These are phyloP conservation scores for Boehmeria nivea DNA, from an alignment of 306 rosid species.

Conservation along the genomic window DNA sequence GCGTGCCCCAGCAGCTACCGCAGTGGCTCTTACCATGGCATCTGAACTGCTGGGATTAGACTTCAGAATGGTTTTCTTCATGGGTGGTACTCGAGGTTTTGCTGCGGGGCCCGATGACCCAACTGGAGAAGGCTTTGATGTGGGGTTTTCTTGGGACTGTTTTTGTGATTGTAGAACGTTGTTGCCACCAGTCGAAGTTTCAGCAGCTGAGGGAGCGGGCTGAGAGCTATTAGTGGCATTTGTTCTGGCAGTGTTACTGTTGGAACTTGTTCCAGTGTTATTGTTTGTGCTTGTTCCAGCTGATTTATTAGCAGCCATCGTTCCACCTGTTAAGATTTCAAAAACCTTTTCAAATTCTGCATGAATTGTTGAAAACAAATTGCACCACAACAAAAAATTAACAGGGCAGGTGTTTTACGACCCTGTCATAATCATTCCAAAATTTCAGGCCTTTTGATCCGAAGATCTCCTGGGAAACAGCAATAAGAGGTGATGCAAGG, in stretches of 20 bases:
- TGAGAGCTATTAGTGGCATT: constrained; percentile 28
- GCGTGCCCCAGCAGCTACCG: constrained; percentile 64
- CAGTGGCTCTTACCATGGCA: constrained; percentile 43
- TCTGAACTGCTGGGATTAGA: constrained; percentile 24
- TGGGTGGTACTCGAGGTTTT: constrained; percentile 29
- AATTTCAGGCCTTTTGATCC: no score
- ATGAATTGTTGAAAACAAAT: no score
- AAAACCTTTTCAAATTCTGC: background rate
- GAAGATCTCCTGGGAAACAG: no score
- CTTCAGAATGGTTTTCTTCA: constrained; percentile 41
- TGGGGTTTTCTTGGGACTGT: constrained; percentile 39
- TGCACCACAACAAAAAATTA: no score
- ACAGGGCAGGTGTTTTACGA: no score
- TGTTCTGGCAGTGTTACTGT: constrained; percentile 10
- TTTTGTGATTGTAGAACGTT: constrained; percentile 25
- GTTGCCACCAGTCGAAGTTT: constrained; percentile 23
- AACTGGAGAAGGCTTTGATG: constrained; percentile 15
- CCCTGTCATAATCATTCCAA: no score
- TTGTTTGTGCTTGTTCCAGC: constrained; percentile 7
- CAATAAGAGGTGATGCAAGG: no score
- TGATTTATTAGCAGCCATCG: constrained; percentile 1
- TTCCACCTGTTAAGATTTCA: constrained; percentile 29
- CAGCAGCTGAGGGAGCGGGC: constrained; percentile 29
- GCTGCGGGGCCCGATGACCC: constrained; percentile 32
- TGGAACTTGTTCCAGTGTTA: constrained; percentile 13